Base-by-base conservation (phyloP, 345 rosid species). In the Linum trigynum region DNA sequence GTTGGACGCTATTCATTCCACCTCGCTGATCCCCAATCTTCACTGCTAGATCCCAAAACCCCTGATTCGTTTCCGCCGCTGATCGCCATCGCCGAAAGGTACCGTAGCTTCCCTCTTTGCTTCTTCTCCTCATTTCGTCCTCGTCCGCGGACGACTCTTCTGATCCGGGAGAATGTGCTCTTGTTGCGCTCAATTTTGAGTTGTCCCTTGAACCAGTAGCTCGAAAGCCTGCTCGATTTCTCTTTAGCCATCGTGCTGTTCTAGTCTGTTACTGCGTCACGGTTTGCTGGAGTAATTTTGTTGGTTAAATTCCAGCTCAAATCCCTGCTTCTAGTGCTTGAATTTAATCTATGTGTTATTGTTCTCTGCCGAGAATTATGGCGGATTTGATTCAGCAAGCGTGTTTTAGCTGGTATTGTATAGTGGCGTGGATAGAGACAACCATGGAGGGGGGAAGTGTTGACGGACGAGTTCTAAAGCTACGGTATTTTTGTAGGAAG, bases 401-500 rank as follows among this genome's bases (percentile, higher is more conserved):
- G 32, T 23, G 32, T 23, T 23, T 23, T 23, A 23, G 32, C 32
- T 23, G 32, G 32, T 23, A 23, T 23, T 23, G 0, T 23, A 23
- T 23, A 23, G 32, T 23, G 32, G 32, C 32, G 32, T 23, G 32
- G 32, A 23, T 23, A 23, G 32, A 23, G 32, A 23, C 32, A 23
- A 23, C 32, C 32, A 1, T 23, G 32, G 32, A 23, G 32, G 32
- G 32, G 32, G 32, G 32, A 23, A 23, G 32, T 23, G 35, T 38
- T 60, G 8, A 1, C 11, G 3, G 59, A 43, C 17, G 53, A 10
- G 53, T 48, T 48, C 53, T 48, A 9, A 48, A 48, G 3, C 53
- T 48, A 48, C 14, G 53, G 53, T 48, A 23, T 23, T 59, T 57
- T 45, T 55, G 39, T 70, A 70, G 79, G 69, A 68, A 67, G 38